Evolutionary conservation across 768 basidiomycete genomes (phyloP).

Genomic region (Pleurotus tuoliensis): DNA sequence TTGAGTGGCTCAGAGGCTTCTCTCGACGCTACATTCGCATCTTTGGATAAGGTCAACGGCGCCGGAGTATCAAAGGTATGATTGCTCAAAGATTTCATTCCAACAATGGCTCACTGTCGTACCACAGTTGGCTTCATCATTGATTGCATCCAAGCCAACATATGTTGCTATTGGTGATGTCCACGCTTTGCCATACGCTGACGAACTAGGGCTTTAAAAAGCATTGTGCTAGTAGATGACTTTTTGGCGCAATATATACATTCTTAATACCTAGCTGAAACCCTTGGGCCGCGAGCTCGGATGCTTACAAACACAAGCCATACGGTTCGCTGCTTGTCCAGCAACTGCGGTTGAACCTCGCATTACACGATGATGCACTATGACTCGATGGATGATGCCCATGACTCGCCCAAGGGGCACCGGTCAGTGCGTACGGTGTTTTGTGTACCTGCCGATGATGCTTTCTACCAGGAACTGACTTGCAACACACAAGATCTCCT

Average conservation of each 20-base stretch:
- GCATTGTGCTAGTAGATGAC: constrained; percentile 1
- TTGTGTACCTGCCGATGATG: too few species aligned
- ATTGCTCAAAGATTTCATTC: neutral
- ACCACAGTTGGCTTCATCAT: constrained; percentile 54
- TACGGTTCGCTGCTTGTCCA: too few species aligned
- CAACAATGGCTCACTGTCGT: too few species aligned
- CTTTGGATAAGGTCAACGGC: constrained; percentile 68
- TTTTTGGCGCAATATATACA: neutral
- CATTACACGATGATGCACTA: too few species aligned
- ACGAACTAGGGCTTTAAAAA: constrained; percentile 74
- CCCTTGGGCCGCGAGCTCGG: too few species aligned
- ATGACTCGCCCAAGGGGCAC: too few species aligned
- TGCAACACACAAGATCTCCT: too few species aligned
- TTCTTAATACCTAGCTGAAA: neutral
- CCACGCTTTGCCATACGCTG: constrained; percentile 72
- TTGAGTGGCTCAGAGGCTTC: constrained; percentile 51
- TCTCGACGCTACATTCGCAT: constrained; percentile 57
- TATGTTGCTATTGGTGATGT: constrained; percentile 85
- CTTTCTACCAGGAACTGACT: too few species aligned
- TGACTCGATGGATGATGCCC: too few species aligned
- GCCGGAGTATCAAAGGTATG: constrained; percentile 69
- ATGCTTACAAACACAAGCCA: too few species aligned
- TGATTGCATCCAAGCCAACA: constrained; percentile 78
- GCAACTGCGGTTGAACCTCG: too few species aligned
- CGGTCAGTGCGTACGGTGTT: too few species aligned